Conservation (phyloP, 768 basidiomycete species). For the Hortiboletus flavorubellus region DNA sequence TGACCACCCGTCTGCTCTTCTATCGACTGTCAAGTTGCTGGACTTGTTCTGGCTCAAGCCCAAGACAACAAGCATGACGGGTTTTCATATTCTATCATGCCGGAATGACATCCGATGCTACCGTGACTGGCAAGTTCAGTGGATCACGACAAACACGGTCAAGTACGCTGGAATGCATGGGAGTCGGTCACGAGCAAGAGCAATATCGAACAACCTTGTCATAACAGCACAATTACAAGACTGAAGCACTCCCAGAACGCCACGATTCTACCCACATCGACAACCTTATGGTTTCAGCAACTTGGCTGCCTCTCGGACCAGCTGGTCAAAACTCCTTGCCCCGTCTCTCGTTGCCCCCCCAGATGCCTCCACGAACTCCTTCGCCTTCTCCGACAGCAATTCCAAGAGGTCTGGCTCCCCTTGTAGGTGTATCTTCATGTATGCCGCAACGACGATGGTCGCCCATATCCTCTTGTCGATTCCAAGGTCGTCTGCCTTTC, state of each 20-base stretch:
- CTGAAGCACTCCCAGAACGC: neutral
- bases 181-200: too few relatives aligned
- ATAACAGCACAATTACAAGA: neutral
- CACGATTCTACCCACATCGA: neutral
- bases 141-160: too few relatives aligned
- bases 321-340: conserved; percentile 13
- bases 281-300: conserved; percentile 1
- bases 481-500: conserved; percentile 29
- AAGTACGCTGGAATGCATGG: too few relatives aligned
- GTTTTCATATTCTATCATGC: too few relatives aligned
- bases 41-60: too few relatives aligned
- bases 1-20: too few relatives aligned
- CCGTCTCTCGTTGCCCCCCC: neutral
- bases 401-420: conserved; percentile 40
- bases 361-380: conserved; percentile 34
- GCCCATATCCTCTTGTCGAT: conserved; percentile 43
- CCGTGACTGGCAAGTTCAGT: too few relatives aligned
- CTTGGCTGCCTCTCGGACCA: conserved; percentile 16
- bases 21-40: too few relatives aligned
- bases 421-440: conserved; percentile 37
- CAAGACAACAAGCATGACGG: too few relatives aligned
- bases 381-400: conserved; percentile 40
- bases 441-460: conserved; percentile 47
- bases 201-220: too few relatives aligned
- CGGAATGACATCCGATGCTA: too few relatives aligned